Conservation (phyloP, 116 monocot species). For the Phalaenopsis hybrid region DNA sequence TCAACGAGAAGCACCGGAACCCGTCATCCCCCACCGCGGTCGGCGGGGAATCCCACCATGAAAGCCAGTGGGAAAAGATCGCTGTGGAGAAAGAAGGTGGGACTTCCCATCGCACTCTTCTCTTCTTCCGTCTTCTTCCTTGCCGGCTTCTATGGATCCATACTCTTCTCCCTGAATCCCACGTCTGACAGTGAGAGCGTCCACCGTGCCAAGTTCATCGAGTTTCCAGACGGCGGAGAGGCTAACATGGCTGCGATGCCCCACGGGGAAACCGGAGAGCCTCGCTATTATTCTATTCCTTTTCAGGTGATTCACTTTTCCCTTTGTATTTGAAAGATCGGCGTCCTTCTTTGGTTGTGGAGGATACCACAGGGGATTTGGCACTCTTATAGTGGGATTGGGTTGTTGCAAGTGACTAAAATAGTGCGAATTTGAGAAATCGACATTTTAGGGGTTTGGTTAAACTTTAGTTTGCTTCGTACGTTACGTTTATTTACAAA, state of each 20-base stretch:
- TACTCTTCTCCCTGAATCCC: conserved; percentile 32
- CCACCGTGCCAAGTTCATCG: conserved; percentile 14
- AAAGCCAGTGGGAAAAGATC: conserved; percentile 15
- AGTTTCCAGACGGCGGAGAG: conserved; percentile 9
- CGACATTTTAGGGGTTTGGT: not conserved
- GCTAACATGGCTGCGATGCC: conserved; percentile 22
- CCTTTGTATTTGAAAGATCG: not conserved
- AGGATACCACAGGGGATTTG: not conserved
- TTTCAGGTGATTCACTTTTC: conserved; percentile 33
- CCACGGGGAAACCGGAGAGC: conserved; percentile 45
- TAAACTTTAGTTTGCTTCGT: not conserved
- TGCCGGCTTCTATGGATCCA: conserved; percentile 41
- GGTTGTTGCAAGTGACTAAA: not conserved
- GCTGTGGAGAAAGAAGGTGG: conserved; percentile 18
- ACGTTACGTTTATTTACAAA: not conserved
- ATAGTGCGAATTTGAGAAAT: not conserved
- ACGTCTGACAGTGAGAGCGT: not conserved
- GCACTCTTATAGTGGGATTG: not conserved
- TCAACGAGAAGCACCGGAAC: no score
- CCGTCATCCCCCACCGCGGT: no score
- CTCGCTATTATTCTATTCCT: conserved; percentile 22
- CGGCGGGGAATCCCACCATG: not conserved
- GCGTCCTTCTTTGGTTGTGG: not conserved
- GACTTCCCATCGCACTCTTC: conserved; percentile 23
- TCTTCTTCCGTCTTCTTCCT: conserved; percentile 45